These are phyloP conservation scores for Lactuca saligna DNA, from an alignment of 129 eudicot genomes.

Conservation along the genomic window DNA sequence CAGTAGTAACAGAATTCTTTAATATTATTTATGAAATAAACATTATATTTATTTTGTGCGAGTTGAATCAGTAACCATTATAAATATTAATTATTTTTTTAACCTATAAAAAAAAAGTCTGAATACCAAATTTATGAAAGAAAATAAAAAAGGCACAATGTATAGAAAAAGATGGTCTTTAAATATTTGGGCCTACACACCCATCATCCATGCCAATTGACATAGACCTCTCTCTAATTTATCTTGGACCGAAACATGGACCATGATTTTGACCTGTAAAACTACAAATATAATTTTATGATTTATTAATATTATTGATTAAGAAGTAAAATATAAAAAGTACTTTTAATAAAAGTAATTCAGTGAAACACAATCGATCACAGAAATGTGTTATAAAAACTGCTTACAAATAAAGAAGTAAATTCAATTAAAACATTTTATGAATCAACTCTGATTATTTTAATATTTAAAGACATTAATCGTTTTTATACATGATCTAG, in stretches of 20 bases:
- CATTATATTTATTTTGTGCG: too few species aligned
- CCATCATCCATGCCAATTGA: slow-evolving; percentile 15
- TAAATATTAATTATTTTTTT: too few species aligned
- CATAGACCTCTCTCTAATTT: slow-evolving; percentile 20
- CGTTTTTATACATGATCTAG: background rate
- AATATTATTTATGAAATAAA: too few species aligned
- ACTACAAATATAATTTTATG: background rate
- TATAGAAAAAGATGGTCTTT: slow-evolving; percentile 5
- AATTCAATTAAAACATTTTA: background rate
- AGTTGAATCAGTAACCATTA: too few species aligned
- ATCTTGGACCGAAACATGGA: slow-evolving; percentile 15
- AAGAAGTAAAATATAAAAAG: too few species aligned
- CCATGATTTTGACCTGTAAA: slow-evolving; percentile 21
- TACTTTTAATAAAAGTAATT: background rate
- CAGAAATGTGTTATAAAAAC: background rate
- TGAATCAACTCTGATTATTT: too few species aligned
- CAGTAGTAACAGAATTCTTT: too few species aligned
- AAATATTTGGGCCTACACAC: slow-evolving; percentile 25
- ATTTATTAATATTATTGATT: too few species aligned
- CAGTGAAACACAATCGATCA: too few species aligned
- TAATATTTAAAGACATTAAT: background rate
- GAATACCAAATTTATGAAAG: background rate
- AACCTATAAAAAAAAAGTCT: background rate
- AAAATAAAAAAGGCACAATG: background rate
- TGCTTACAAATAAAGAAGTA: background rate